Percentiles rank a stretch among this genome's conserved stretches.
These are phyloP conservation scores for Malus hybrid DNA, from an alignment of 331 rosid species.

Conservation along the genomic window DNA sequence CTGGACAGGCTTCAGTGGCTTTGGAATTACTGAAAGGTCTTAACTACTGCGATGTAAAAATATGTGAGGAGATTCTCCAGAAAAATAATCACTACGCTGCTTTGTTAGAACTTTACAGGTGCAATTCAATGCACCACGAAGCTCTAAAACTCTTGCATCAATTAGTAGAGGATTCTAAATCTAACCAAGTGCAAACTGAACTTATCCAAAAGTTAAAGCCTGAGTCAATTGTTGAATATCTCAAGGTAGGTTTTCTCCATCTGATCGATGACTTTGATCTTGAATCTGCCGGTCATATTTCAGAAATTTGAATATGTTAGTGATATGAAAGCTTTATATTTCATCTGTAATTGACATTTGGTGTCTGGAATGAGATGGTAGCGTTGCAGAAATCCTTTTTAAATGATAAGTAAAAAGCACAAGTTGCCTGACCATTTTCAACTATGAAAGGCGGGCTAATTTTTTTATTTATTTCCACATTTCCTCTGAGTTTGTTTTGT, in stretches of 20 bases:
- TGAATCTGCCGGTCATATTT: neutral
- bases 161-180: slow-evolving; percentile 69
- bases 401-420: no score
- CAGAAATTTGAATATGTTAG: neutral
- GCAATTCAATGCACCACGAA: slow-evolving; percentile 89
- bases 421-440: no score
- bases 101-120: slow-evolving; percentile 75
- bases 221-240: slow-evolving; percentile 86
- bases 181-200: slow-evolving; percentile 40
- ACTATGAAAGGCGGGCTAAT: no score
- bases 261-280: slow-evolving; percentile 8
- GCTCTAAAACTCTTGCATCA: slow-evolving; percentile 83
- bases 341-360: neutral
- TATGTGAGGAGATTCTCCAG: slow-evolving; percentile 76
- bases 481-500: no score
- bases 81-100: slow-evolving; percentile 58
- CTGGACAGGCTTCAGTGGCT: slow-evolving; percentile 68
- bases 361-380: neutral
- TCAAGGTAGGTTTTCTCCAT: slow-evolving; percentile 54
- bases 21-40: slow-evolving; percentile 68
- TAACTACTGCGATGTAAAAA: slow-evolving; percentile 83
- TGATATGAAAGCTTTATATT: neutral
- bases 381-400: no score
- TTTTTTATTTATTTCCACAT: no score
- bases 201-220: slow-evolving; percentile 64